Evolutionary conservation across 768 basidiomycete genomes (phyloP).

Genomic region (Phallus indusiatus): DNA sequence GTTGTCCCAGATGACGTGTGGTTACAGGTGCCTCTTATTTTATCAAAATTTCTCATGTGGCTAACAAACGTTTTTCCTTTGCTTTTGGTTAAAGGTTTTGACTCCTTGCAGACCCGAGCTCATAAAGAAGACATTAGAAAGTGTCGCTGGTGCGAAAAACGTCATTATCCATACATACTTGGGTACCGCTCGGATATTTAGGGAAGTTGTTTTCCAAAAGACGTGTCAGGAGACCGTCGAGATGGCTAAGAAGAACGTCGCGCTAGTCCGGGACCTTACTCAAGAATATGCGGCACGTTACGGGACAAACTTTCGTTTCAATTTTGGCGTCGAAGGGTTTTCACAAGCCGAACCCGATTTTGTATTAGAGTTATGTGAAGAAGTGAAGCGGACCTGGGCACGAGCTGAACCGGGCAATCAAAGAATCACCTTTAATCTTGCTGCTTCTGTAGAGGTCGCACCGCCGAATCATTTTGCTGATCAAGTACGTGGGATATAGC

Average conservation of each 20-base stretch:
- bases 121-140: conserved; percentile 32
- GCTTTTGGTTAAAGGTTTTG: conserved; percentile 24
- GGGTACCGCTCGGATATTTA: conserved; percentile 35
- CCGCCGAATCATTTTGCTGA: conserved; percentile 13
- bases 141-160: conserved; percentile 32
- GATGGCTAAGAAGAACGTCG: conserved; percentile 31
- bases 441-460: conserved; percentile 9
- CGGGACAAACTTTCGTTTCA: conserved; percentile 8
- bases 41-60: background rate
- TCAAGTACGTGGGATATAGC: conserved; percentile 1
- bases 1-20: conserved; percentile 33
- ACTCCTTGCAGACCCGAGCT: conserved; percentile 35
- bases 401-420: conserved; percentile 6
- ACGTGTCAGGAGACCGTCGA: conserved; percentile 31
- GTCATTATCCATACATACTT: conserved; percentile 42
- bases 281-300: conserved; percentile 5
- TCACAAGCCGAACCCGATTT: conserved; percentile 13
- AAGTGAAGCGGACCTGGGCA: conserved; percentile 9
- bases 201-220: conserved; percentile 37
- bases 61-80: background rate
- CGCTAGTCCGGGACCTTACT: conserved; percentile 31
- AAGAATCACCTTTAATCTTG: conserved; percentile 11
- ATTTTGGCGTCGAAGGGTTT: conserved; percentile 10
- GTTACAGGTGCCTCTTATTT: conserved; percentile 27
- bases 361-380: conserved; percentile 10